These are phyloP conservation scores for Xylariaceae sp. DNA, from an alignment of 2,329 filamentous ascomycete species.

Conservation along the genomic window DNA sequence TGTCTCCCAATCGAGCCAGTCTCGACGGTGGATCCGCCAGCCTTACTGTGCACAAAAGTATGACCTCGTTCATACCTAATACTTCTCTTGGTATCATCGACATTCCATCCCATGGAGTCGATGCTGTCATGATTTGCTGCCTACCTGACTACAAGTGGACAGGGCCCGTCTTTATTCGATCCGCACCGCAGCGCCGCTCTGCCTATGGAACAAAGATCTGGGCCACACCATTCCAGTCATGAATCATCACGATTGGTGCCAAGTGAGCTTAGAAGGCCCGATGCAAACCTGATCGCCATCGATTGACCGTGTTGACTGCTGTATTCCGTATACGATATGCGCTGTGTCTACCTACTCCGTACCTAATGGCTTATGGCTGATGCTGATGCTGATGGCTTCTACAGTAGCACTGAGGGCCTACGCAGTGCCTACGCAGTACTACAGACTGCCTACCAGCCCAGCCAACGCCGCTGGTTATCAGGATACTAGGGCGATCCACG, in stretches of 20 bases:
- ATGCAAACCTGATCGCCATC: slow-evolving; percentile 8
- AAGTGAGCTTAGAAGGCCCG: slow-evolving; percentile 7
- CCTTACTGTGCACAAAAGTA: not conserved
- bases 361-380: not conserved
- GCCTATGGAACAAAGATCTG: not conserved
- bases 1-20: not conserved
- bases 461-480: not conserved
- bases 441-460: not conserved
- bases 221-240: slow-evolving; percentile 14
- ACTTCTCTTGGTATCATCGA: not conserved
- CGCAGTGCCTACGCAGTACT: too few relatives aligned
- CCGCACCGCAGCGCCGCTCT: not conserved
- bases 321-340: not conserved
- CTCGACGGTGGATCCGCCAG: not conserved
- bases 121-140: not conserved
- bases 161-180: not conserved
- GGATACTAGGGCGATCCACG: not conserved
- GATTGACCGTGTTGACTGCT: not conserved
- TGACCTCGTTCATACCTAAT: not conserved
- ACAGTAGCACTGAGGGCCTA: not conserved
- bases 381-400: not conserved
- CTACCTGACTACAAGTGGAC: not conserved
- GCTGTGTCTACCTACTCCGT: not conserved
- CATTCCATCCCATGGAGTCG: not conserved
- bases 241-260: slow-evolving; percentile 16